Percentiles rank a stretch among this genome's conserved stretches.
Conservation (phyloP, 176 grass and related monocot species). For the Oryza rufipogon region DNA sequence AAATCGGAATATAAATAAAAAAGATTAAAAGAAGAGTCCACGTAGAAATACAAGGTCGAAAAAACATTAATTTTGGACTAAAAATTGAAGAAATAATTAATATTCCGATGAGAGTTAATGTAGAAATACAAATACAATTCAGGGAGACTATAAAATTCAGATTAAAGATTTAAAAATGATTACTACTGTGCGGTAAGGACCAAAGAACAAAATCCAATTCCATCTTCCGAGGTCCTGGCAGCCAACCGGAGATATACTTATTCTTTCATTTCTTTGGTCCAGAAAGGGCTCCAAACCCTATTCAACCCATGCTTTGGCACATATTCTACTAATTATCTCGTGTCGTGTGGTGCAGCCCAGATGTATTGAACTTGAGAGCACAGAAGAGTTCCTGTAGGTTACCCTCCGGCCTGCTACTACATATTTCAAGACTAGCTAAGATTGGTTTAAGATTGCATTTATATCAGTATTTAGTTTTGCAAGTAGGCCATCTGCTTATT, state of each 20-base stretch:
- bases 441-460: background rate
- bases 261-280: conserved; percentile 27
- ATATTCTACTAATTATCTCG: conserved; percentile 44
- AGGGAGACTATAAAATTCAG: no score
- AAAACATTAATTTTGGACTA: no score
- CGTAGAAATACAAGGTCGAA: no score
- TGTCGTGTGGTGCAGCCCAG: conserved; percentile 20
- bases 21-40: no score
- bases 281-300: background rate
- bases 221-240: conserved; percentile 37
- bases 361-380: conserved; percentile 14
- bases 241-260: conserved; percentile 31
- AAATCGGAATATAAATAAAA: no score
- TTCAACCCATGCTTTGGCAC: conserved; percentile 37
- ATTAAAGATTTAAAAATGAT: no score
- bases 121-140: background rate
- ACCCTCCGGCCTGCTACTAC: background rate
- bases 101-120: background rate
- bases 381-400: conserved; percentile 20
- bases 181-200: background rate
- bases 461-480: background rate
- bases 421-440: background rate
- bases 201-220: conserved; percentile 34
- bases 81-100: no score
- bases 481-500: background rate